Percentiles rank a stretch among this genome's conserved stretches.
phyloP scores from a whole-genome alignment of 345 rosid species.

The Pistacia integerrima region DNA sequence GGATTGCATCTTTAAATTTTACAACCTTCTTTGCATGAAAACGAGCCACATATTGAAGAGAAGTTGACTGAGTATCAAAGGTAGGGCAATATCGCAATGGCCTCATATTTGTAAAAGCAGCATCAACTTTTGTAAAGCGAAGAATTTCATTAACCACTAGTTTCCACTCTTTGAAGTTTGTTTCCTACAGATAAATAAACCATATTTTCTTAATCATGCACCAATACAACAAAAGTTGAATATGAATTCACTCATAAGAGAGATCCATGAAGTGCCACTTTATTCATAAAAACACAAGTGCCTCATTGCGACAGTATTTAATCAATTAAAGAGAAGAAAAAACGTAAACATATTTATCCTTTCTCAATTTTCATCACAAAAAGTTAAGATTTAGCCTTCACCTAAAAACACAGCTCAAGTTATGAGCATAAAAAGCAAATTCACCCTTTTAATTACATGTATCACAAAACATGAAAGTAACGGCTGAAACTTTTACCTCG shows the following conservation, averaged over 20 bases:
- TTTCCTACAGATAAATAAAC: conserved; percentile 51
- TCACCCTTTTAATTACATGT: neutral
- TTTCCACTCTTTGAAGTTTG: conserved; percentile 91
- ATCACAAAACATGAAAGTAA: conserved; percentile 5
- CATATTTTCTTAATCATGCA: neutral
- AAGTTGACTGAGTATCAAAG: conserved; percentile 73
- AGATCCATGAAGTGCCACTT: neutral
- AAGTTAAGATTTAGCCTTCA: neutral
- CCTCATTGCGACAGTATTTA: neutral
- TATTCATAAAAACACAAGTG: neutral
- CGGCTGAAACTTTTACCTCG: neutral
- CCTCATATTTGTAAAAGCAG: conserved; percentile 47
- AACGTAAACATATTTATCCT: neutral
- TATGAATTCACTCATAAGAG: neutral
- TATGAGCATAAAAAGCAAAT: too few relatives aligned
- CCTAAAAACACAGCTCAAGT: neutral
- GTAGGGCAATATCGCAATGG: conserved; percentile 74
- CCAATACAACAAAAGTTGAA: neutral
- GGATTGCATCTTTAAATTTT: conserved; percentile 76
- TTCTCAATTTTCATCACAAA: neutral
- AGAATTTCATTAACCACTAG: conserved; percentile 79
- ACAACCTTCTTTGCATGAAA: conserved; percentile 85
- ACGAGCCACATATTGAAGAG: conserved; percentile 69
- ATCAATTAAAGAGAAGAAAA: neutral
- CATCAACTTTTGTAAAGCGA: conserved; percentile 57